phyloP scores from a whole-genome alignment of 208 protist species.

The Trichomonas tenax region DNA sequence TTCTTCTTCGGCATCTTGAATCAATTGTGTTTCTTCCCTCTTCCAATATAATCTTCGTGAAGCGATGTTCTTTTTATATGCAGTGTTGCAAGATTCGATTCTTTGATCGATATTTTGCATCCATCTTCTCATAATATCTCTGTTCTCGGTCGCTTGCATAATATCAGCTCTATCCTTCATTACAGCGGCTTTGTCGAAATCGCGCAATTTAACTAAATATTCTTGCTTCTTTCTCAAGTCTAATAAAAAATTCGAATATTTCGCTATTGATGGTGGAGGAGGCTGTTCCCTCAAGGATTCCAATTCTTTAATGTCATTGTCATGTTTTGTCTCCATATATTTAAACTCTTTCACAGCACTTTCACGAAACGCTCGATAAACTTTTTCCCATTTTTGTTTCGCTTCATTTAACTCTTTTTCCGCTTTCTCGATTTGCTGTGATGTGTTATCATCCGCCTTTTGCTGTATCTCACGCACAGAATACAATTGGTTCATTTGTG shows the following conservation, averaged over 20 bases:
- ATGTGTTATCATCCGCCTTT: neutral
- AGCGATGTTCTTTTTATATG: neutral
- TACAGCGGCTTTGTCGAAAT: neutral
- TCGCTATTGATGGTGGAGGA: neutral
- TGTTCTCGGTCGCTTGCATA: neutral
- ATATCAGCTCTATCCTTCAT: neutral
- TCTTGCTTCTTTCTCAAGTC: neutral
- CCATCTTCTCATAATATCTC: neutral
- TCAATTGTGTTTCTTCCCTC: neutral
- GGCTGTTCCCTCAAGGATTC: neutral
- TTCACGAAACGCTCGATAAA: neutral
- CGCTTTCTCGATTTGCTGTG: neutral
- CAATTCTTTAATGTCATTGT: neutral
- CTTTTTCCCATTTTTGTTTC: neutral
- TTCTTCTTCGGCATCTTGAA: neutral
- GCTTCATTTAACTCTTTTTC: neutral
- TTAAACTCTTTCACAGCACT: neutral
- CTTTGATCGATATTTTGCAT: neutral
- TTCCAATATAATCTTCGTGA: neutral
- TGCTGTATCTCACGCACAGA: neutral
- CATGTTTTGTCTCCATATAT: neutral
- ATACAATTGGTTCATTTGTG: neutral
- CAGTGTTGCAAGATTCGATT: neutral
- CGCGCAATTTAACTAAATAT: neutral
- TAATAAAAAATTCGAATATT: neutral